Percentiles rank a stretch among this genome's conserved stretches.
Conservation (phyloP, 108 stramenopile genomes). For the Aureococcus anophagefferens region DNA sequence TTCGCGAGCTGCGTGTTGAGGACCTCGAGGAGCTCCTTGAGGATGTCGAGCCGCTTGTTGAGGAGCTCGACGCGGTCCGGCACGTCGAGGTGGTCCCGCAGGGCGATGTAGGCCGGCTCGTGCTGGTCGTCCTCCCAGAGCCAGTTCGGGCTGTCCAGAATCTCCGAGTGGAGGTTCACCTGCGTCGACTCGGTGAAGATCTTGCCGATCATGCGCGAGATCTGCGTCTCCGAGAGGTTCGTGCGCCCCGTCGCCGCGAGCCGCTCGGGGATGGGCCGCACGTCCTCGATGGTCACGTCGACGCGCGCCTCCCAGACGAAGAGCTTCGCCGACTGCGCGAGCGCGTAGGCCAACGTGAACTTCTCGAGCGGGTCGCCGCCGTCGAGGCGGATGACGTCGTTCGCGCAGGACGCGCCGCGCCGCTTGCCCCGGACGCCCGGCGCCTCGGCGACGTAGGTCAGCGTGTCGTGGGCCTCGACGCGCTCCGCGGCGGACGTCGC, state of each 20-base stretch:
- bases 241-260: slow-evolving; percentile 42
- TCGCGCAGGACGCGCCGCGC: slow-evolving; percentile 1
- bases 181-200: slow-evolving; percentile 43
- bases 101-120: slow-evolving; percentile 36
- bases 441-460: slow-evolving; percentile 10
- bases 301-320: slow-evolving; percentile 42
- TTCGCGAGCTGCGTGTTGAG: slow-evolving; percentile 29
- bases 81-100: slow-evolving; percentile 39
- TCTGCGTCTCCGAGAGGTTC: slow-evolving; percentile 23
- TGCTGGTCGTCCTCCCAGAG: slow-evolving; percentile 49
- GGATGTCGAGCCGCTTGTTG: slow-evolving; percentile 47
- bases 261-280: slow-evolving; percentile 27
- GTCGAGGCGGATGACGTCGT: slow-evolving; percentile 15
- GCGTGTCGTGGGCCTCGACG: slow-evolving; percentile 6
- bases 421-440: too few relatives aligned
- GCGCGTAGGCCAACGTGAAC: slow-evolving; percentile 38
- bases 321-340: slow-evolving; percentile 47
- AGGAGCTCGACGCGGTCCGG: slow-evolving; percentile 36
- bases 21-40: slow-evolving; percentile 46
- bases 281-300: slow-evolving; percentile 24
- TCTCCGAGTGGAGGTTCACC: slow-evolving; percentile 49
- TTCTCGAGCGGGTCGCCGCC: slow-evolving; percentile 34
- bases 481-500: not conserved
- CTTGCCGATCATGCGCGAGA: slow-evolving; percentile 23
- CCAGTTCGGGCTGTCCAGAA: slow-evolving; percentile 45